Evolutionary conservation across 108 stramenopile species (phyloP), one percentile per base, ranked within the genome.

Genomic region (Cyclotella cryptica): DNA sequence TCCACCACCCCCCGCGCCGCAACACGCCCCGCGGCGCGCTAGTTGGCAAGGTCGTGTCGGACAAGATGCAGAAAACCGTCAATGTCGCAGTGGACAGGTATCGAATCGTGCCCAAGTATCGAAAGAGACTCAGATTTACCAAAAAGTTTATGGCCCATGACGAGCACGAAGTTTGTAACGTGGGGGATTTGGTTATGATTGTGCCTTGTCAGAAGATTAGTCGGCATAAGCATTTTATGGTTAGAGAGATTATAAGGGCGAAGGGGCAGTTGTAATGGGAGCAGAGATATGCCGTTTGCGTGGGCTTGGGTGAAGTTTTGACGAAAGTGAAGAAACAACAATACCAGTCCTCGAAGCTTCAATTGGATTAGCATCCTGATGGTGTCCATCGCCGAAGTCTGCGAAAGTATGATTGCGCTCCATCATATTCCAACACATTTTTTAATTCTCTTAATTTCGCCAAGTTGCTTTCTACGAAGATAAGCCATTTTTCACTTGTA

Each of bases 121-220:
- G 88, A 35, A 93, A 92, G 67, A 80, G 90, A 24, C 41, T 88
- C 60, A 81, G 76, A 61, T 92, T 83, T 71, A 90, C 92, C 7
- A 84, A 84, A 28, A 96, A 94, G 71, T 94, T 96, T 69, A 96
- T 96, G 96, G 96, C 93, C 6, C 96, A 96, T 72, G 96, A 96
- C 75, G 96, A 96, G 66, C 62, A 84, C 17, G 92, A 94, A 78
- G 91, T 94, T 42, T 91, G 90, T 51, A 85, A 84, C 58, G 67
- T 75, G 58, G 96, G 96, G 29, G 96, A 96, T 79, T 64, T 90
- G 64, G 96, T 96, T 18, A 89, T 94, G 93, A 94, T 96, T 80
- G 86, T 87, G n/a, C 93, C 93, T 9, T 93, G 91, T 71, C 93
- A 94, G 70, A 87, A 90, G 39, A 90, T 94, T 58, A 86, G 83